Evolutionary conservation across 495 filamentous ascomycete genomes (phyloP), one percentile per base, ranked within the genome.

Genomic region (Tetracladium marchalianum): DNA sequence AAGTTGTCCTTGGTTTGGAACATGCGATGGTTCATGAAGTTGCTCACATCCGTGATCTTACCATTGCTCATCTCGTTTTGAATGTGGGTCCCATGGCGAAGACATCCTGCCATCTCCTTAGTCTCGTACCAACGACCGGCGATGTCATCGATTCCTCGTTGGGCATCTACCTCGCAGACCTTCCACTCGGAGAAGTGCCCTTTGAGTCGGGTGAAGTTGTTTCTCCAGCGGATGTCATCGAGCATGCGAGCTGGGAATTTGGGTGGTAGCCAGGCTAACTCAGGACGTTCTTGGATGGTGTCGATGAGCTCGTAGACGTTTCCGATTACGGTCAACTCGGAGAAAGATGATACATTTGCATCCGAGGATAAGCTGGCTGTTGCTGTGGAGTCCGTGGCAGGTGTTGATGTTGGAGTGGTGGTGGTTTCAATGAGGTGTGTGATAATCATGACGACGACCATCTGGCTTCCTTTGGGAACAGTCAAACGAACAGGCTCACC

Each of bases 121-220:
- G 68, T 70, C 51, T 81, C 78, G 57, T 82, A 82, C 78, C 78
- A 82, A 11, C 78, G 66, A 5, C 78, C 77, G 52, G 78, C 79
- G 52, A 82, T 58, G 31, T 80, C 72, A n/a, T 60, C 54, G 2
- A 80, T 52, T 4, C 56, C 57, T 49, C 69, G 52, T 17, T 51
- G 62, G 17, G 53, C 43, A 31, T 53, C 49, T 7, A 58, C 40
- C 22, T 64, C 51, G 1, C 63, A 45, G 18, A 75, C 53, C 39
- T 67, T 64, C 72, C 71, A 77, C 9, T 56, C 53, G 55, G 65
- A 72, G 33, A 53, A 67, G 7, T 61, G 49, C 0, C 48, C 49
- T 31, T 59, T 53, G 27, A 61, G 58, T 8, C 59, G 56, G n/a
- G 68, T 67, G 35, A 60, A 52, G 18, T 57, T 54, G 46, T 77